Base-by-base conservation (phyloP, 495 filamentous ascomycete genomes). In the Aspergillus campestris region DNA sequence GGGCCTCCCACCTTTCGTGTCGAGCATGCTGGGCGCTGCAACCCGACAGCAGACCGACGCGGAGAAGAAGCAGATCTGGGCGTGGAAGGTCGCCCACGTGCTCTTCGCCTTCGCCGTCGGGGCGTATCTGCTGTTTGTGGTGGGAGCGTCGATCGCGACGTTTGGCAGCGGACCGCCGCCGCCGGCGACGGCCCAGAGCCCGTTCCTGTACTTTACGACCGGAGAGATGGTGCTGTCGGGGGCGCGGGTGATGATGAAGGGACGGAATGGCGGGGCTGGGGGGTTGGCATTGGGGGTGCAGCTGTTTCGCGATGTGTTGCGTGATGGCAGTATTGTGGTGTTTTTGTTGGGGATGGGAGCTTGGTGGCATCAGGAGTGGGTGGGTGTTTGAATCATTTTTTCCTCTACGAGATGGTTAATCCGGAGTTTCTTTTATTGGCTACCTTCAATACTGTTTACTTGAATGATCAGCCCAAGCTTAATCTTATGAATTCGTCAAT, bases 171-270 rank as follows among this genome's bases (percentile, higher is more conserved):
- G 39, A 42, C 85, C 39, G 66, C 73, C 50, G 70, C 84, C 38
- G 64, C 84, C 39, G 81, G 89, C 71, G 69, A 77, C 50, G 74
- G 87, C 45, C 63, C 75, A 59, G 70, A 77, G 73, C 37, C 72
- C 76, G 15, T 95, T 92, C 65, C 79, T 83, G 53, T 76, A 84
- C 43, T 95, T 95, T 57, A 81, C 84, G 14, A 89, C 87, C 3
- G 85, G 79, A 8, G 87, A 95, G 69, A 61, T 89, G 44, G 50
- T 90, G 29, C 59, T 95, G 51, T 77, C 85, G 49, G 77, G 75
- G 7, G 76, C 77, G 15, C 69, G 86, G 49, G 81, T 80, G 45
- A 75, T 89, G 51, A 32, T 83, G 41, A 75, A 72, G 42, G 69
- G 42, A 53, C 66, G 53, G 50, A 68, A 62, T 50, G 65, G 58